Conservation (phyloP, 164 flowering plant genomes). For the Vitis riparia region DNA sequence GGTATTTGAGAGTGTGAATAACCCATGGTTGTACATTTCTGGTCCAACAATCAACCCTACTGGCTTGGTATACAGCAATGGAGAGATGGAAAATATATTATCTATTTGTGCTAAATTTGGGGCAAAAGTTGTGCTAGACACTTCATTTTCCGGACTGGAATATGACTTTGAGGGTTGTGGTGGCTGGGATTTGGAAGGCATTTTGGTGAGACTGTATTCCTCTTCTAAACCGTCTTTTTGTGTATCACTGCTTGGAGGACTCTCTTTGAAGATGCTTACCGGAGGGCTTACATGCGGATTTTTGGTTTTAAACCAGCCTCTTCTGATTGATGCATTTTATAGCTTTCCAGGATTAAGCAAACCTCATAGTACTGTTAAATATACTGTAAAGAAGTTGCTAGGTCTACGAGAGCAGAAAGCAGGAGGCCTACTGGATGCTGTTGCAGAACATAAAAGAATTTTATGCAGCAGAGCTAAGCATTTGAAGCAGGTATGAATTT, state of each 20-base stretch:
- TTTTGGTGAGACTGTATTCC: conserved; percentile 42
- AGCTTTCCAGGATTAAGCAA: conserved; percentile 71
- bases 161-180: conserved; percentile 43
- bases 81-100: conserved; percentile 60
- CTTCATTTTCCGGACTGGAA: conserved; percentile 89
- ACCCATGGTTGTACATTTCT: conserved; percentile 86
- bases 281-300: conserved; percentile 81
- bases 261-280: conserved; percentile 70
- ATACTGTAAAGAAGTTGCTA: conserved; percentile 77
- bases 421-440: conserved; percentile 39
- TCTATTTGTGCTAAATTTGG: conserved; percentile 70
- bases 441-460: conserved; percentile 43
- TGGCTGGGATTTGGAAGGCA: conserved; percentile 66
- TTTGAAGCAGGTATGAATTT: conserved; percentile 64
- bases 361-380: conserved; percentile 83
- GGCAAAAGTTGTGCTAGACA: conserved; percentile 81
- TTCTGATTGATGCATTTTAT: conserved; percentile 54
- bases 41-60: conserved; percentile 92
- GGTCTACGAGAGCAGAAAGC: conserved; percentile 50
- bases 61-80: conserved; percentile 71
- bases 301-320: conserved; percentile 59
- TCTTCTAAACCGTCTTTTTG: conserved; percentile 42
- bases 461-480: conserved; percentile 48
- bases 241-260: conserved; percentile 75
- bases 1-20: conserved; percentile 48